A percentile compares a stretch with the other conserved stretches of the same genome.
phyloP scores from a whole-genome alignment of 495 filamentous ascomycete species.

The Penicillium diatomitis region DNA sequence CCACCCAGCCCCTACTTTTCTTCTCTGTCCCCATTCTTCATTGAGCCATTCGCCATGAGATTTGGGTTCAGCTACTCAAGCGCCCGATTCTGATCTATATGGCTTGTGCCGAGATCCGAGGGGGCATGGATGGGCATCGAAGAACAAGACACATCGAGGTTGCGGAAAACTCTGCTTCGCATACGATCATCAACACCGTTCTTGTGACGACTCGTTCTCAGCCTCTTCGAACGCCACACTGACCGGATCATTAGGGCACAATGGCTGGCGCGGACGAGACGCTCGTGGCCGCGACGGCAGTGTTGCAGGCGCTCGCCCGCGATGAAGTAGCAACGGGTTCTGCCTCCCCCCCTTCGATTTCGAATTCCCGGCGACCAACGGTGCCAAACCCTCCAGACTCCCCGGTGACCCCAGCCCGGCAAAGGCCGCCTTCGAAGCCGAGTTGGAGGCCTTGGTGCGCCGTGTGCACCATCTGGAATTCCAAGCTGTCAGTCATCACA shows the following conservation, averaged over 20 bases:
- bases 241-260: conserved; percentile 26
- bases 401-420: conserved; percentile 55
- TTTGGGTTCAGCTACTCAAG: too few relatives aligned
- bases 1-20: too few relatives aligned
- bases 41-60: too few relatives aligned
- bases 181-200: not conserved
- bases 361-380: conserved; percentile 27
- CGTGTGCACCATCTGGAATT: conserved; percentile 62
- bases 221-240: conserved; percentile 6
- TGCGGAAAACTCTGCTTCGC: not conserved
- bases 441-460: conserved; percentile 58
- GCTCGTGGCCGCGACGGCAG: conserved; percentile 51
- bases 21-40: too few relatives aligned
- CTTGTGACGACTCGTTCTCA: not conserved
- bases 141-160: too few relatives aligned
- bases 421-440: conserved; percentile 61
- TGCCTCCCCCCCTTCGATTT: conserved; percentile 33
- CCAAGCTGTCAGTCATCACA: conserved; percentile 49
- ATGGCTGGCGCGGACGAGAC: conserved; percentile 54
- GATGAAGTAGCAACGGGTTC: conserved; percentile 32
- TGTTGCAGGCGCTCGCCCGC: conserved; percentile 55
- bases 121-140: too few relatives aligned
- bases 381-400: conserved; percentile 42
- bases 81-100: too few relatives aligned
- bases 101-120: too few relatives aligned